These are phyloP conservation scores for Cryptococcus sp. DNA, from an alignment of 1,284 basidiomycete genomes.

Conservation along the genomic window DNA sequence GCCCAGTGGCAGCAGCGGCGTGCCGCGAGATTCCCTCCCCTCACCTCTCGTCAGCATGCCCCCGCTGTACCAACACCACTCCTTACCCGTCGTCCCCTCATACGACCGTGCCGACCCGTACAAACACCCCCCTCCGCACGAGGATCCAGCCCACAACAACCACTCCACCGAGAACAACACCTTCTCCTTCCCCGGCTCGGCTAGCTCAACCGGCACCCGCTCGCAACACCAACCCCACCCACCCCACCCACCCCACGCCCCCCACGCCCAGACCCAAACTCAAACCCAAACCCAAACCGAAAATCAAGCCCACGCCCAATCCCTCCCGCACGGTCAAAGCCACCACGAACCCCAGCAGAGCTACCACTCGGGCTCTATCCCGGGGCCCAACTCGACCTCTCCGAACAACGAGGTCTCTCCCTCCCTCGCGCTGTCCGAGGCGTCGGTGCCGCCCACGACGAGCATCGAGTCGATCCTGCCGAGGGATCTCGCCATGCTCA, in stretches of 20 bases:
- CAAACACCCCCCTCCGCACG: constrained; percentile 3
- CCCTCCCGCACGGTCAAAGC: not conserved
- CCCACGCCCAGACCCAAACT: not conserved
- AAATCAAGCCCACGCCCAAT: not conserved
- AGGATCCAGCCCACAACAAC: not conserved
- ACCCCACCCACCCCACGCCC: not conserved
- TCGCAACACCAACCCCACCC: not conserved
- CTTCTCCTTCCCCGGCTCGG: not conserved
- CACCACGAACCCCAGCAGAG: not conserved
- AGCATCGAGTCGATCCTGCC: constrained; percentile 21
- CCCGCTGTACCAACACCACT: constrained; percentile 9
- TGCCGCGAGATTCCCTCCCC: not conserved
- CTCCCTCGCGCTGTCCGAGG: constrained; percentile 10
- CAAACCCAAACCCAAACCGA: not conserved
- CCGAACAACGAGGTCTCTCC: constrained; percentile 16
- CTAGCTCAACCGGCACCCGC: too few relatives aligned
- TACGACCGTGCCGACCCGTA: not conserved
- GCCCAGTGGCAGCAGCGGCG: too few relatives aligned
- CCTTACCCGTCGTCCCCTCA: not conserved
- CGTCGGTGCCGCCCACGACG: constrained; percentile 10
- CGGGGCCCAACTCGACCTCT: constrained; percentile 9
- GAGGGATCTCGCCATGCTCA: constrained; percentile 23
- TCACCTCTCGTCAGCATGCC: constrained; percentile 2
- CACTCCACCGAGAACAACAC: not conserved
- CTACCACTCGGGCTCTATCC: not conserved